Conservation (phyloP, 2,329 filamentous ascomycete genomes). For the Mycosphaerelloides madeirae region DNA sequence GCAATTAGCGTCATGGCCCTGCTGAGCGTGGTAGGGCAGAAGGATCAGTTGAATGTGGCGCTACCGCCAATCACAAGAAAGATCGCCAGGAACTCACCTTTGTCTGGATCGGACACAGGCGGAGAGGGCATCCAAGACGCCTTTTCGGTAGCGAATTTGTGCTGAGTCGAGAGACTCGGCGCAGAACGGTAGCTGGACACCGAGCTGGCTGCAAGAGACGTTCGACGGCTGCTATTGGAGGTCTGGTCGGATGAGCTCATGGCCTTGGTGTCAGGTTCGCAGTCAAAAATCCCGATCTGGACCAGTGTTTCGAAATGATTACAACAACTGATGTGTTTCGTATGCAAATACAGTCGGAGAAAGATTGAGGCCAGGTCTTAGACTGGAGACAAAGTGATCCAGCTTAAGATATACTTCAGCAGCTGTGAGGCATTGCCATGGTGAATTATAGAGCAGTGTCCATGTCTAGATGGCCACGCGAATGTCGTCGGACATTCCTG, state of each 20-base stretch:
- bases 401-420: too few relatives aligned
- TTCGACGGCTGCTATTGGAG: background rate
- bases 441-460: too few relatives aligned
- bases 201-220: conserved; percentile 1
- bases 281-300: too few relatives aligned
- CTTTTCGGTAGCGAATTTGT: background rate
- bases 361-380: too few relatives aligned
- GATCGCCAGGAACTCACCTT: conserved; percentile 6
- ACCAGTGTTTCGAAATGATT: too few relatives aligned
- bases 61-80: conserved; percentile 1
- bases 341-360: too few relatives aligned
- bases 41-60: conserved; percentile 4
- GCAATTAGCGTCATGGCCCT: background rate
- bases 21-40: conserved; percentile 1
- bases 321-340: too few relatives aligned
- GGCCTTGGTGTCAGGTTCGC: background rate
- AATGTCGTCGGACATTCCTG: too few relatives aligned
- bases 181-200: conserved; percentile 1
- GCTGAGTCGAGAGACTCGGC: conserved; percentile 3
- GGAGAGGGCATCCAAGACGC: background rate
- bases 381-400: too few relatives aligned
- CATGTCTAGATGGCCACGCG: too few relatives aligned
- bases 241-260: background rate
- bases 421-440: too few relatives aligned
- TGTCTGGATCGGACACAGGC: background rate